Evolutionary conservation across 1,284 basidiomycete genomes (phyloP).

Genomic region (Moniliella sp.): DNA sequence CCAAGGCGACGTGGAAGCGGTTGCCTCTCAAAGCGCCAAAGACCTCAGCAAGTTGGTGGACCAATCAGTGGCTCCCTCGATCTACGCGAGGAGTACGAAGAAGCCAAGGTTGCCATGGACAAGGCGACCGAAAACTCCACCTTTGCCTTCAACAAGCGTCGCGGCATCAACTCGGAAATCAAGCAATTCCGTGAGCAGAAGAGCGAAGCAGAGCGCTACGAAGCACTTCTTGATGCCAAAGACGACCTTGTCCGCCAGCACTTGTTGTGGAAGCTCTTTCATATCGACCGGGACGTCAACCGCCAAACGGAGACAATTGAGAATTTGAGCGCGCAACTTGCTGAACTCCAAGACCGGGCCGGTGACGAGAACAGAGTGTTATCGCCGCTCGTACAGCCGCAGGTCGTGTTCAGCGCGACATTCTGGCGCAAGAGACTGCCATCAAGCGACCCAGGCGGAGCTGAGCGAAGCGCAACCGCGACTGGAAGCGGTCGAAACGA

Average conservation of each 20-base stretch:
- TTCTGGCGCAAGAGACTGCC: constrained; percentile 52
- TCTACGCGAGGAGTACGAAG: constrained; percentile 67
- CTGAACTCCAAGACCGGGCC: constrained; percentile 1
- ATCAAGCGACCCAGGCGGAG: constrained; percentile 33
- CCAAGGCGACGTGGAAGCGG: constrained; percentile 81
- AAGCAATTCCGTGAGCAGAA: constrained; percentile 95
- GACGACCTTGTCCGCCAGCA: constrained; percentile 57
- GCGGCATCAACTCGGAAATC: constrained; percentile 66
- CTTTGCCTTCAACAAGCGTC: constrained; percentile 73
- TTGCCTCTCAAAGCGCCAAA: constrained; percentile 78
- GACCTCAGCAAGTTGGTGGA: constrained; percentile 78
- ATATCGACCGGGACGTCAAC: constrained; percentile 46
- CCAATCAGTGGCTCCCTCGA: constrained; percentile 56
- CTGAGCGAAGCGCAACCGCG: neutral
- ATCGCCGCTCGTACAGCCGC: neutral
- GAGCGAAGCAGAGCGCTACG: constrained; percentile 70
- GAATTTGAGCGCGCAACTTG: constrained; percentile 14
- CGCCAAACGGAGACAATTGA: constrained; percentile 16
- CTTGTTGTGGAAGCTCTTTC: constrained; percentile 68
- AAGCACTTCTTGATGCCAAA: constrained; percentile 42
- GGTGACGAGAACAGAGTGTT: too few species aligned
- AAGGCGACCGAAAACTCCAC: constrained; percentile 76
- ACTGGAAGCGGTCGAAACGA: neutral
- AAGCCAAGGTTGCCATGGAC: constrained; percentile 63
- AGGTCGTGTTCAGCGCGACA: constrained; percentile 39